Percentiles rank a stretch among this genome's conserved stretches.
Conservation (phyloP, 2,329 filamentous ascomycete species). For the Trichoderma koningiopsis region DNA sequence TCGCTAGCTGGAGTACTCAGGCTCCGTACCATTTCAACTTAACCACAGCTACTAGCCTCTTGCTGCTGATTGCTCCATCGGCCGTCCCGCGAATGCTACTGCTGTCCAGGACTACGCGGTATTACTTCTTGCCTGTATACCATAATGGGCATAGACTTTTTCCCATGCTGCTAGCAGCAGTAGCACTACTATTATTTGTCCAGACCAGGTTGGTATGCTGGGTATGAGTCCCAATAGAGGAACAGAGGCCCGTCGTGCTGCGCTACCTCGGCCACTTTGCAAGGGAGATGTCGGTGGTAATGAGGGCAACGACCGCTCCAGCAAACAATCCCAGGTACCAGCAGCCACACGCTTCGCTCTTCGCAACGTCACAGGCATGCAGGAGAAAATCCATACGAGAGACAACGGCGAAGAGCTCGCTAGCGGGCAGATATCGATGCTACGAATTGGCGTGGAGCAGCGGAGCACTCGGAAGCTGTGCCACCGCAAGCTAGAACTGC, state of each 20-base stretch:
- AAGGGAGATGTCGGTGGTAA: not conserved
- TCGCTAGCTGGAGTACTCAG: not conserved
- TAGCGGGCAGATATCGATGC: not conserved
- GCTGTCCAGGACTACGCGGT: not conserved
- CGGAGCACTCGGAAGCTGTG: constrained; percentile 16
- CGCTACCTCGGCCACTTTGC: constrained; percentile 4
- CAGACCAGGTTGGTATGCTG: constrained; percentile 21
- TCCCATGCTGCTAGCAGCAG: not conserved
- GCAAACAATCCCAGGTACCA: not conserved
- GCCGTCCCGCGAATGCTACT: constrained; percentile 8
- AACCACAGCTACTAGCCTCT: not conserved
- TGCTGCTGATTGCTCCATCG: constrained; percentile 18
- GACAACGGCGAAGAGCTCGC: not conserved
- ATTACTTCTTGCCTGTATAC: not conserved
- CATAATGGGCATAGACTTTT: constrained; percentile 8
- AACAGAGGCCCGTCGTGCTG: not conserved
- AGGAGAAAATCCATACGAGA: not conserved
- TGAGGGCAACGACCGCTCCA: not conserved
- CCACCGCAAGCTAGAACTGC: constrained; percentile 12
- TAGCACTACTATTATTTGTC: not conserved
- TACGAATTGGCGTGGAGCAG: constrained; percentile 6
- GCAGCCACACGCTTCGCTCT: not conserved
- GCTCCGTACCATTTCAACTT: not conserved
- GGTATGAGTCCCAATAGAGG: constrained; percentile 5
- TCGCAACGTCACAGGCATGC: not conserved